These are phyloP conservation scores for Pythium myriotylum DNA, from an alignment of 352 stramenopile species.

Conservation along the genomic window DNA sequence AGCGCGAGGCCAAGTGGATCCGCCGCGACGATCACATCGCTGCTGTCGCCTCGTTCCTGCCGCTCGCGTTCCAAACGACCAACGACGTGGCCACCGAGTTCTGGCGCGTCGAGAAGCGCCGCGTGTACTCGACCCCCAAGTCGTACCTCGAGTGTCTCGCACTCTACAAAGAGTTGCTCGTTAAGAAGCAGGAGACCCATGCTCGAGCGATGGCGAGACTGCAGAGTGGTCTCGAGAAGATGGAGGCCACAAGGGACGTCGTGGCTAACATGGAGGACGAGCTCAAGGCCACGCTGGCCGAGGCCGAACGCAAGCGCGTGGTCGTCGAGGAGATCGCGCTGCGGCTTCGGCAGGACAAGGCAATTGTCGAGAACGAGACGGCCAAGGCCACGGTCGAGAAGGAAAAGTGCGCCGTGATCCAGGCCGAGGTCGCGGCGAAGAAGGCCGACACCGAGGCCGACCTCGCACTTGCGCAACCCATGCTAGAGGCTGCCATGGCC, in stretches of 20 bases:
- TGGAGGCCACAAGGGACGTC: slow-evolving; percentile 86
- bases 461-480: slow-evolving; percentile 70
- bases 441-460: slow-evolving; percentile 84
- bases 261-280: slow-evolving; percentile 93
- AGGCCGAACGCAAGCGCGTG: slow-evolving; percentile 92
- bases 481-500: slow-evolving; percentile 87
- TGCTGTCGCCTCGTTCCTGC: slow-evolving; percentile 92
- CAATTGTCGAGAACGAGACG: slow-evolving; percentile 93
- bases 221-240: slow-evolving; percentile 90
- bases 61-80: slow-evolving; percentile 92
- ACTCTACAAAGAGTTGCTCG: slow-evolving; percentile 81
- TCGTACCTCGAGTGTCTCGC: slow-evolving; percentile 92
- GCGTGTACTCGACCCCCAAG: slow-evolving; percentile 94
- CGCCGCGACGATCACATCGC: slow-evolving; percentile 48
- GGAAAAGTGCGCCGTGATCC: slow-evolving; percentile 91
- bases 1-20: slow-evolving; percentile 29
- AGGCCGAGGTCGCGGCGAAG: slow-evolving; percentile 91
- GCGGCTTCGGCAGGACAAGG: slow-evolving; percentile 90
- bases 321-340: slow-evolving; percentile 93
- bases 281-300: slow-evolving; percentile 86
- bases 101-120: slow-evolving; percentile 69
- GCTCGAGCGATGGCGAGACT: slow-evolving; percentile 77
- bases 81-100: slow-evolving; percentile 88
- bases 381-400: slow-evolving; percentile 89
- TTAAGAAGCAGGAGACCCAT: slow-evolving; percentile 62